Evolutionary conservation across 176 grass and related monocot genomes (phyloP).

Genomic region (bread wheat (Triticum aestivum)): DNA sequence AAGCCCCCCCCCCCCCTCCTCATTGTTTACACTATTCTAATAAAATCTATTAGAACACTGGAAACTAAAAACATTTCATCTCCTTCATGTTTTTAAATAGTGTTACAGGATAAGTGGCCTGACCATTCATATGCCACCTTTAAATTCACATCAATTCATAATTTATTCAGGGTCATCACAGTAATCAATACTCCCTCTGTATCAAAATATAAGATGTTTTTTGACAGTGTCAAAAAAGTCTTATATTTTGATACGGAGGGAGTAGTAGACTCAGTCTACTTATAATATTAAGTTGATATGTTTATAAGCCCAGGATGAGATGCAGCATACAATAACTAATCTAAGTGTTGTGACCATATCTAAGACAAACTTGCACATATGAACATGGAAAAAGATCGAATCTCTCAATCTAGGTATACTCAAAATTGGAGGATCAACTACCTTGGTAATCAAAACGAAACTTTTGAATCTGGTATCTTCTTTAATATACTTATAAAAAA

Average conservation of each 20-base stretch:
- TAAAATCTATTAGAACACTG: not conserved
- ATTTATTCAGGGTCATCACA: not conserved
- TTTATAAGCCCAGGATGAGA: not conserved
- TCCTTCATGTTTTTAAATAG: not conserved
- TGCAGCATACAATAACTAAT: not conserved
- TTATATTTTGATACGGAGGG: no score
- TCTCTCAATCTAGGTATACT: slow-evolving; percentile 12
- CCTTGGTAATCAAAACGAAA: not conserved
- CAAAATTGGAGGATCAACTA: not conserved
- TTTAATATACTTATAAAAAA: not conserved
- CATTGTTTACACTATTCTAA: not conserved
- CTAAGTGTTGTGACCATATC: not conserved
- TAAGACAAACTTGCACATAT: slow-evolving; percentile 8
- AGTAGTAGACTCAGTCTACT: not conserved
- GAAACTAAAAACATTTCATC: not conserved
- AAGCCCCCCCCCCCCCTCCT: no score
- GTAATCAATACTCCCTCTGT: no score
- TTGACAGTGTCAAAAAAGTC: no score
- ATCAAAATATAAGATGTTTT: no score
- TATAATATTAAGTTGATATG: not conserved
- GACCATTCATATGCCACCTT: not conserved
- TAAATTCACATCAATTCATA: not conserved
- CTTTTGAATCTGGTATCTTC: not conserved
- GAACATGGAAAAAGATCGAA: not conserved
- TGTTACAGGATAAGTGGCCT: not conserved